Base-by-base conservation (phyloP, 441 rosid genomes). In the Isatis lusitanica region DNA sequence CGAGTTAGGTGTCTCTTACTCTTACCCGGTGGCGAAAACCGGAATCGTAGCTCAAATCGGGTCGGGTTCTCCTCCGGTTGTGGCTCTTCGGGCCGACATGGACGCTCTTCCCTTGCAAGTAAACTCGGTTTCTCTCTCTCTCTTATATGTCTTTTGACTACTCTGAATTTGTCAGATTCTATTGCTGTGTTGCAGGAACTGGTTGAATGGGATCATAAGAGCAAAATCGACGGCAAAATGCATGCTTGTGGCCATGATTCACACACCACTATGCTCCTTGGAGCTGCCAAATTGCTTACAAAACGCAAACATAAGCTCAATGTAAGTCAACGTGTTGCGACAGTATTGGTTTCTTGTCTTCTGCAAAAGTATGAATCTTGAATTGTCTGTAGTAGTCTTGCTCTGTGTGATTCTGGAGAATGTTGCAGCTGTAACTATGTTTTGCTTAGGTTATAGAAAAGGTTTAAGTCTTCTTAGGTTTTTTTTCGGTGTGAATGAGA, bases 41-140 rank as follows among this genome's bases (percentile, higher is more conserved):
- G 98, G 98, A 35, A 65, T 91, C 18, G 93, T 91, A 16, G 94
- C 93, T 9, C 82, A 82, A 62, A 79, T 88, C 74, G 97, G 94
- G 53, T 81, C 90, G 7, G 96, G 92, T 74, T 81, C 72, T 21
- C 69, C 75, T 28, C 90, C 93, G 16, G 83, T 85, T 28, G 93
- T 91, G 15, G 97, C 97, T 73, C 87, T 89, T 35, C 84, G 92
- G 4, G 97, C 94, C 36, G 98, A 93, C 71, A 90, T 93, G 88
- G 98, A 89, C 47, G 95, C 95, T 38, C 87, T 93, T 33, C 90
- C 91, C 9, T 35, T 92, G 71, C 87, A 85, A 76, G 94, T 90
- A 66, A 61, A 21, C 69, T 28, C 71, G 1, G 1, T 7, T 3
- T 26, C 28, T 26, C 28, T 26, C 1, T 35, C 43, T 35, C 62